phyloP scores from a whole-genome alignment of 257 asterid genomes.

The Verbascum thapsus region DNA sequence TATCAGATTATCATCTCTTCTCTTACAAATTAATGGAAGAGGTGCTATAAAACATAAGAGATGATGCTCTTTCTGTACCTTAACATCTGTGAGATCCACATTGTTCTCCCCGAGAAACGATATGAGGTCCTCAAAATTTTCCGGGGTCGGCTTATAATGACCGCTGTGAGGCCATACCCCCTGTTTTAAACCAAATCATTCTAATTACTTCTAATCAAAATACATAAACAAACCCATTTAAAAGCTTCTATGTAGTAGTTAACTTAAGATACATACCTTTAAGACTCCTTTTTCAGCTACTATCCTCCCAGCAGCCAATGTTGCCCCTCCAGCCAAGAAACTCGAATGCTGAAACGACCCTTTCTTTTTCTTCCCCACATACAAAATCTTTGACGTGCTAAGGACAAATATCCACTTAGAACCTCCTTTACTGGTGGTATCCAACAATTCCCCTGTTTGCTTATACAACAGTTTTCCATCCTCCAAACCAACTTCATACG shows the following conservation, averaged over 20 bases:
- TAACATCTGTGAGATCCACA: constrained; percentile 54
- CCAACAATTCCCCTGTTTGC: constrained; percentile 48
- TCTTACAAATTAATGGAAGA: no score
- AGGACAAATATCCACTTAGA: constrained; percentile 66
- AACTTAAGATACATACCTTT: constrained; percentile 35
- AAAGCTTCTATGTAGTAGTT: no score
- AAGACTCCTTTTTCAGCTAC: constrained; percentile 57
- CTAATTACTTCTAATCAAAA: no score
- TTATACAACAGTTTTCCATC: constrained; percentile 60
- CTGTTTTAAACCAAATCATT: constrained; percentile 33
- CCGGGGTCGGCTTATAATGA: constrained; percentile 63
- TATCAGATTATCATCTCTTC: no score
- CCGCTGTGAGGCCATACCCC: constrained; percentile 78
- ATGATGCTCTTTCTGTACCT: no score
- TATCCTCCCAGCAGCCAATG: constrained; percentile 69
- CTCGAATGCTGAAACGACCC: constrained; percentile 73
- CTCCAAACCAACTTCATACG: constrained; percentile 51
- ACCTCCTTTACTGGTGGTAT: constrained; percentile 47
- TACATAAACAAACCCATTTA: no score
- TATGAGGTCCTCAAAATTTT: constrained; percentile 57
- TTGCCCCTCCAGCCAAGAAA: constrained; percentile 73
- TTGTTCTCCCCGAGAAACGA: constrained; percentile 53
- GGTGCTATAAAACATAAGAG: no score
- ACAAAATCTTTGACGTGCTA: constrained; percentile 50
- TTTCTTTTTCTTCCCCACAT: constrained; percentile 60